These are phyloP conservation scores for Phyllosticta citrichinensis DNA, from an alignment of 2,329 filamentous ascomycete genomes.

Conservation along the genomic window DNA sequence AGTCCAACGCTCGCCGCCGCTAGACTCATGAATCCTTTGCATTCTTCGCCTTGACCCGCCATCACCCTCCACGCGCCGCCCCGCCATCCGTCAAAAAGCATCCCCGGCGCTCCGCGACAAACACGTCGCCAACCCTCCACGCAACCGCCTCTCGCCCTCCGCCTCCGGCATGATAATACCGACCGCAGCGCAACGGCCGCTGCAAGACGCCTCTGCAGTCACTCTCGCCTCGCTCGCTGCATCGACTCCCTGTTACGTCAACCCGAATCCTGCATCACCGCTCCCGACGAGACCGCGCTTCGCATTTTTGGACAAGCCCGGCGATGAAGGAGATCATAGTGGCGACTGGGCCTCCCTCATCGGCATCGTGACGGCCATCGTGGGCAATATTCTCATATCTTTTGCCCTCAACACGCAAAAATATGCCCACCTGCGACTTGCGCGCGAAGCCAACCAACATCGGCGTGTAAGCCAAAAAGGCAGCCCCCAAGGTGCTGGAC, in stretches of 20 bases:
- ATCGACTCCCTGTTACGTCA: background rate
- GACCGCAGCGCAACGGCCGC: slow-evolving; percentile 5
- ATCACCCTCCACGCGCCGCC: background rate
- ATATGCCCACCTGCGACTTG: slow-evolving; percentile 82
- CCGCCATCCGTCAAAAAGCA: background rate
- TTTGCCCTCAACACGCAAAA: slow-evolving; percentile 93
- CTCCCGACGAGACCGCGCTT: background rate
- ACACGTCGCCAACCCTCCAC: background rate
- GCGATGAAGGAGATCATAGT: background rate
- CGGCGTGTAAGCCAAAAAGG: slow-evolving; percentile 13
- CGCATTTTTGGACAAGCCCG: background rate
- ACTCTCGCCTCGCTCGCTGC: background rate
- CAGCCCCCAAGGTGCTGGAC: slow-evolving; percentile 1
- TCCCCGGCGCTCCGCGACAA: background rate
- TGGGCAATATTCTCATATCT: slow-evolving; percentile 87
- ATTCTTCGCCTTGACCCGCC: background rate
- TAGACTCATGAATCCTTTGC: background rate
- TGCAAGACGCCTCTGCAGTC: slow-evolving; percentile 1
- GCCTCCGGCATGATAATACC: slow-evolving; percentile 6
- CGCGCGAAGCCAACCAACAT: slow-evolving; percentile 53
- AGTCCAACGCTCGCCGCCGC: background rate
- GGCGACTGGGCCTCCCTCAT: slow-evolving; percentile 78
- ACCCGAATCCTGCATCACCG: background rate
- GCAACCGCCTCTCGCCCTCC: background rate
- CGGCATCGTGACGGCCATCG: slow-evolving; percentile 85